Conservation (phyloP, 768 basidiomycete species). For the Dendrothele bispora region DNA sequence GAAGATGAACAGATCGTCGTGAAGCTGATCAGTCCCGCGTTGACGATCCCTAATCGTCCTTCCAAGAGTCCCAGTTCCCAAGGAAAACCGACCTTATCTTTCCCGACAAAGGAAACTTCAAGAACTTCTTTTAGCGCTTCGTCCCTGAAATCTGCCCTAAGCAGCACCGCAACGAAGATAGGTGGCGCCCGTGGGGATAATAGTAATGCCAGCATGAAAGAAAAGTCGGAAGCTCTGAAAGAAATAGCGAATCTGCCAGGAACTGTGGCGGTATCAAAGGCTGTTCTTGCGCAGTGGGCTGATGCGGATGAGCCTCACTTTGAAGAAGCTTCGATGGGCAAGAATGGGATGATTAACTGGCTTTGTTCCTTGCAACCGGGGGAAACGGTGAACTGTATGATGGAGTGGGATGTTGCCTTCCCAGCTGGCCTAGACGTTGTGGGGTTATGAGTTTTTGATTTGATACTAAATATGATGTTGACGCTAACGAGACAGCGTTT, state of each 20-base stretch:
- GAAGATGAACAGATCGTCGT: slow-evolving; percentile 23
- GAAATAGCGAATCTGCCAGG: not conserved
- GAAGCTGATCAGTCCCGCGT: slow-evolving; percentile 17
- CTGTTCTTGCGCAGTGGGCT: slow-evolving; percentile 38
- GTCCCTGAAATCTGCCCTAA: not conserved
- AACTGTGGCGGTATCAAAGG: slow-evolving; percentile 22
- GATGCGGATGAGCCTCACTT: slow-evolving; percentile 30
- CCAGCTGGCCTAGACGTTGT: no score
- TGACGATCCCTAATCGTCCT: not conserved
- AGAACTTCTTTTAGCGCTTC: not conserved
- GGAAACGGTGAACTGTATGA: slow-evolving; percentile 27
- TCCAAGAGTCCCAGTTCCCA: not conserved
- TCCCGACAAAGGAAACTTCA: no score
- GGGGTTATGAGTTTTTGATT: no score
- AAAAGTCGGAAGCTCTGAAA: not conserved
- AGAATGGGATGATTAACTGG: slow-evolving; percentile 34
- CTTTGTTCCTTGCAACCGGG: slow-evolving; percentile 29
- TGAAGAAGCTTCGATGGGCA: slow-evolving; percentile 26
- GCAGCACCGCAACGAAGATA: not conserved
- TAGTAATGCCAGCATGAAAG: not conserved
- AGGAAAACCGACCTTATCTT: not conserved
- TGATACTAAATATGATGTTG: no score
- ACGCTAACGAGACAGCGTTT: no score
- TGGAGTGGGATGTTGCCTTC: slow-evolving; percentile 42
- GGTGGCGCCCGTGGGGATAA: not conserved